Evolutionary conservation across 345 rosid genomes (phyloP), one percentile per base, ranked within the genome.

Genomic region (Punica granatum): DNA sequence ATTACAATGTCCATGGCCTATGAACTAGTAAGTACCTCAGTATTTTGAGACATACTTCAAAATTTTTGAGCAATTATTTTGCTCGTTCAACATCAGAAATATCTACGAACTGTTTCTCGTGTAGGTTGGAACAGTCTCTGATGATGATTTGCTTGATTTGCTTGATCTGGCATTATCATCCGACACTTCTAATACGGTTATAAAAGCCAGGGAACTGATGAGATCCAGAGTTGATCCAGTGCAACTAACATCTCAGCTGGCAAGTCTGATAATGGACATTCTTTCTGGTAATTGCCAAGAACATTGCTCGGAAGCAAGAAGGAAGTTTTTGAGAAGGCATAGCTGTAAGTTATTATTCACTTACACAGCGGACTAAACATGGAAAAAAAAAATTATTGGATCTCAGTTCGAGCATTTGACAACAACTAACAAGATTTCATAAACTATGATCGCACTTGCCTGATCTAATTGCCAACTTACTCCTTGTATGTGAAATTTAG

Each of bases 91-190:
- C 43, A 6, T 37, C 68, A 23, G 39, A 30, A 35, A 4, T 64
- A 54, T 25, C 10, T n/a, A 28, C 39, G 6, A 25, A 53, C 11
- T 73, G 69, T 36, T 46, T 65, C 6, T 65, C 49, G 26, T 80
- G 79, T 84, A 91, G 99, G 83, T 88, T 74, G 99, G 99, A 64
- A 85, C 81, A 69, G 97, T 89, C 72, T 89, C 99, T 60, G 99
- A 94, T 66, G 97, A 90, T 74, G 99, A 94, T 66, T 76, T 94
- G 84, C 91, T 91, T 61, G 92, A 87, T 75, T 80, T 93, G 73
- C 92, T 93, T 66, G 96, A 91, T 79, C 81, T 91, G 60, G 99
- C 97, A 53, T 69, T 94, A 75, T 94, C 99, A 42, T 90, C 89
- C 64, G 95, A 91, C 79, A 89, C 96, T 46, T 86, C 99, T 39